Conservation (phyloP, 768 basidiomycete genomes). For the Clathrus columnatus region DNA sequence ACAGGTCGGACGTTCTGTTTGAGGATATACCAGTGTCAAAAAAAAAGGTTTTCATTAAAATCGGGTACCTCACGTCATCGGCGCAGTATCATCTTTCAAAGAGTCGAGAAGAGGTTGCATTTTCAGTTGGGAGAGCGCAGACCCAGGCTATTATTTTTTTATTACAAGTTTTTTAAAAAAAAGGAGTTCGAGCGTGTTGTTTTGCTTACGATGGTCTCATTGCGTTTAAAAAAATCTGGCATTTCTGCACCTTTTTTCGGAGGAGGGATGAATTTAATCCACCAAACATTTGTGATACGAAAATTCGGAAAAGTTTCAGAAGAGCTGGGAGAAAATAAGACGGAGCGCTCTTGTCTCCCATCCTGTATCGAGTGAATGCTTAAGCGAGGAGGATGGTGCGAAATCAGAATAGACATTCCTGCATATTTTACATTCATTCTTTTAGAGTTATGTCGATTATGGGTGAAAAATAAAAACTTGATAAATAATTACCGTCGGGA, state of each 20-base stretch:
- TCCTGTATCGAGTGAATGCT: slow-evolving; percentile 74
- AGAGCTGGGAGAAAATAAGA: slow-evolving; percentile 28
- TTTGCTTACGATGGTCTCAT: slow-evolving; percentile 47
- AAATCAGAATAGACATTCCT: slow-evolving; percentile 45
- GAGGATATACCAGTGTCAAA: background rate
- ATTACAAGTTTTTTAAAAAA: slow-evolving; percentile 13
- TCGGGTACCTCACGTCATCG: slow-evolving; percentile 45
- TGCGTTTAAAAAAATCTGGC: slow-evolving; percentile 70
- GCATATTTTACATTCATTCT: slow-evolving; percentile 1
- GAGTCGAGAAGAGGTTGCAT: slow-evolving; percentile 64
- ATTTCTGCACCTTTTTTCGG: slow-evolving; percentile 31
- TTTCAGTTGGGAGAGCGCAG: slow-evolving; percentile 62
- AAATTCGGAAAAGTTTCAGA: slow-evolving; percentile 12
- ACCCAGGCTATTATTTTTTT: slow-evolving; percentile 54
- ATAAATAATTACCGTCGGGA: slow-evolving; percentile 53
- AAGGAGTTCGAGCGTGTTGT: slow-evolving; percentile 6
- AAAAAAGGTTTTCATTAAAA: slow-evolving; percentile 2
- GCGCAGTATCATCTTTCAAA: slow-evolving; percentile 57
- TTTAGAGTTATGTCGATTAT: slow-evolving; percentile 8
- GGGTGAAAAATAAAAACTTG: background rate
- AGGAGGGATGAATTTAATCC: slow-evolving; percentile 45
- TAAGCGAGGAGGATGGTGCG: slow-evolving; percentile 58
- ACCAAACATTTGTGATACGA: slow-evolving; percentile 54
- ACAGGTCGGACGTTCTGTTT: slow-evolving; percentile 64
- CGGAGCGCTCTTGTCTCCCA: slow-evolving; percentile 45